These are phyloP conservation scores for Solanum gandarillasii DNA, from an alignment of 257 asterid genomes.

Conservation along the genomic window DNA sequence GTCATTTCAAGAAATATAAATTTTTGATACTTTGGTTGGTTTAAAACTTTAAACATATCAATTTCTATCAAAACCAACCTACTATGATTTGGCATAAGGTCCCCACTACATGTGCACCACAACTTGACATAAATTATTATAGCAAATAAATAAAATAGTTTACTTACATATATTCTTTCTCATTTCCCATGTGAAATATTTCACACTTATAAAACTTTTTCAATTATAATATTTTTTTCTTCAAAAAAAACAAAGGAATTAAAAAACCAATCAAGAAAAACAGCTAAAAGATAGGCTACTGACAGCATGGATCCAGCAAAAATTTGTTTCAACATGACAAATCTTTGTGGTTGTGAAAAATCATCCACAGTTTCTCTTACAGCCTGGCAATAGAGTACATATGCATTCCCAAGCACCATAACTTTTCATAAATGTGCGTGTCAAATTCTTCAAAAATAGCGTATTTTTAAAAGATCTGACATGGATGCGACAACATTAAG, in stretches of 20 bases:
- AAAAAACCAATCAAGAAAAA: background rate
- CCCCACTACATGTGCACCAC: slow-evolving; percentile 15
- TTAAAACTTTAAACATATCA: background rate
- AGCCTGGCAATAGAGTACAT: background rate
- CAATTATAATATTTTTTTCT: background rate
- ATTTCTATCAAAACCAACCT: slow-evolving; percentile 2
- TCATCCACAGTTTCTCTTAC: background rate
- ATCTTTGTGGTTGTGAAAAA: background rate
- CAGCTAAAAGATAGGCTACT: background rate
- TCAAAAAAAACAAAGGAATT: background rate
- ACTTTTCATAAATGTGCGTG: background rate
- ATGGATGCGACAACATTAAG: background rate
- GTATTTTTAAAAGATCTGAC: background rate
- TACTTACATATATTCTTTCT: background rate
- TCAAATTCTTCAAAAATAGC: background rate
- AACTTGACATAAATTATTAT: background rate
- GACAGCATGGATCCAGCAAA: background rate
- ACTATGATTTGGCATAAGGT: background rate
- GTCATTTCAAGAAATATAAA: background rate
- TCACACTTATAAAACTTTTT: background rate
- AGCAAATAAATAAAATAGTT: background rate
- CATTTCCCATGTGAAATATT: background rate
- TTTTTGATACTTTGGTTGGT: background rate
- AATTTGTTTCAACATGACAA: background rate
- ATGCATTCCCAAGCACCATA: background rate